Conservation (phyloP, 306 rosid species). For the Prunus armeniaca region DNA sequence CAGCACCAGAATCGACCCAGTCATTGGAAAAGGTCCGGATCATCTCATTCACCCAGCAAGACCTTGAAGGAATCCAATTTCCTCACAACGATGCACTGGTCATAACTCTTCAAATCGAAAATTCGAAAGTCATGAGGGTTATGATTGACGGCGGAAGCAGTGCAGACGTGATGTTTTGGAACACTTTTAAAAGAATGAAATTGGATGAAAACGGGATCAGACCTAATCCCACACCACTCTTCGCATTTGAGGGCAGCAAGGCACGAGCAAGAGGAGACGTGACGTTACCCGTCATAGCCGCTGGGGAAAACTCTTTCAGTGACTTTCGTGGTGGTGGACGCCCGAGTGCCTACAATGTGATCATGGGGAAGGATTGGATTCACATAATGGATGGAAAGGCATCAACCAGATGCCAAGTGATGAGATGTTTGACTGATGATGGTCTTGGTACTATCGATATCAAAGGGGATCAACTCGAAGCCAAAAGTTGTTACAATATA, state of each 20-base stretch:
- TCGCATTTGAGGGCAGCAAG: background rate
- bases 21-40: no score
- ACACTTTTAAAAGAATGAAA: background rate
- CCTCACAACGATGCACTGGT: no score
- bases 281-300: background rate
- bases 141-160: background rate
- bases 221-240: background rate
- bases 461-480: background rate
- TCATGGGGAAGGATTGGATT: background rate
- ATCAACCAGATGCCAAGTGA: background rate
- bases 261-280: background rate
- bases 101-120: no score
- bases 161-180: accelerated
- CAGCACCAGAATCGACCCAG: no score
- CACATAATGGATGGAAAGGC: background rate
- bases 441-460: no score
- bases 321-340: background rate
- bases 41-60: no score
- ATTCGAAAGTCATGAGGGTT: background rate
- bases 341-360: background rate
- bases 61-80: no score
- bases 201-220: background rate
- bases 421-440: background rate
- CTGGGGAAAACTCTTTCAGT: background rate
- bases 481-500: background rate